These are phyloP conservation scores for Harringtonia lauricola DNA, from an alignment of 2,329 filamentous ascomycete genomes.

Conservation along the genomic window DNA sequence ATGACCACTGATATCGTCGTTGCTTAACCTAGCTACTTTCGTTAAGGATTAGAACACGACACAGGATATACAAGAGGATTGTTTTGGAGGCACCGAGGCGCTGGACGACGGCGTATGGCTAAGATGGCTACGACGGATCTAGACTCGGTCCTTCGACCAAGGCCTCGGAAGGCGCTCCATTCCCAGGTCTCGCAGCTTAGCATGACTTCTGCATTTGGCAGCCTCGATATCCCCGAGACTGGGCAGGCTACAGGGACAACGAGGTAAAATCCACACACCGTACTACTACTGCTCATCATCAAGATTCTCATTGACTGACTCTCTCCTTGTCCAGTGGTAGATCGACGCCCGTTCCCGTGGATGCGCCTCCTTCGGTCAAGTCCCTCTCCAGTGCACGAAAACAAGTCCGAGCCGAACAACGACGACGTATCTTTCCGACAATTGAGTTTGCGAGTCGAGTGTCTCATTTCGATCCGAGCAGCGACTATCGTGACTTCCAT, in stretches of 20 bases:
- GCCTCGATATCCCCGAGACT: conserved; percentile 22
- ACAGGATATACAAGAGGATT: too few relatives aligned
- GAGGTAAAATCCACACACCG: conserved; percentile 23
- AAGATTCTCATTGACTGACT: neutral
- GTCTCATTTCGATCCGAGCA: conserved; percentile 88
- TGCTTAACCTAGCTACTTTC: too few relatives aligned
- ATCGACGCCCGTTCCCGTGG: conserved; percentile 73
- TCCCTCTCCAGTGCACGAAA: conserved; percentile 78
- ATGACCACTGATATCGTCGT: too few relatives aligned
- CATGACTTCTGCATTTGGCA: conserved; percentile 23
- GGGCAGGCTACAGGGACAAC: conserved; percentile 30
- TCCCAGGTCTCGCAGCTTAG: conserved; percentile 33
- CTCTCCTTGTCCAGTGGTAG: conserved; percentile 48
- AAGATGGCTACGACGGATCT: conserved; percentile 11
- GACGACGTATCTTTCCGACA: conserved; percentile 79
- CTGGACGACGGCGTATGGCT: too few relatives aligned
- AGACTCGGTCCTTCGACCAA: conserved; percentile 36
- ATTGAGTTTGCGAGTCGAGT: conserved; percentile 85
- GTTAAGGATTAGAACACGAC: too few relatives aligned
- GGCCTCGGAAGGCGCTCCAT: conserved; percentile 38
- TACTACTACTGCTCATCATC: neutral
- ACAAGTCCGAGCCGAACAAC: conserved; percentile 69
- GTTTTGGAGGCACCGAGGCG: too few relatives aligned
- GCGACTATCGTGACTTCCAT: conserved; percentile 87
- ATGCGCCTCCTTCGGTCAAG: conserved; percentile 87